phyloP scores from a whole-genome alignment of 768 basidiomycete species.

The Kwoniella dendrophila region DNA sequence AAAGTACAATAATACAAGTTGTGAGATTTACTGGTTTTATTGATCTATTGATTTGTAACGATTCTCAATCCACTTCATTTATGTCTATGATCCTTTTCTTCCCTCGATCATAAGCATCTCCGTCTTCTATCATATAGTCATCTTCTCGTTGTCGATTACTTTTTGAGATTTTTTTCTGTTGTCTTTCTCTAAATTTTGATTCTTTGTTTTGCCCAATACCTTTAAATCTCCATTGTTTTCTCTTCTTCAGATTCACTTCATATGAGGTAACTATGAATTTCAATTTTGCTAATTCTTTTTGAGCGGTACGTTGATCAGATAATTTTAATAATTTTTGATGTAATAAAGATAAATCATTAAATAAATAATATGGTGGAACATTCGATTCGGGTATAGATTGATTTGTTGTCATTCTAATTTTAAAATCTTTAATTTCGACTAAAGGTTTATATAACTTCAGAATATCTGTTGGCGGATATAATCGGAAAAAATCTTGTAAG shows the following conservation, averaged over 20 bases:
- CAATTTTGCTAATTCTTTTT: conserved; percentile 65
- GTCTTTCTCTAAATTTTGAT: background rate
- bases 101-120: too few relatives aligned
- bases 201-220: conserved; percentile 9
- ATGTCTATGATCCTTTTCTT: too few relatives aligned
- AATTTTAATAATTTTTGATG: conserved; percentile 71
- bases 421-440: conserved; percentile 57
- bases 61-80: too few relatives aligned
- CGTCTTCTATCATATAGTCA: too few relatives aligned
- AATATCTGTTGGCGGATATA: conserved; percentile 67
- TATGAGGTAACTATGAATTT: conserved; percentile 76
- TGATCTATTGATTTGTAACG: too few relatives aligned
- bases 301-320: conserved; percentile 46
- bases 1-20: too few relatives aligned
- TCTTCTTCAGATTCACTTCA: conserved; percentile 65
- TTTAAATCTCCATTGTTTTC: conserved; percentile 59
- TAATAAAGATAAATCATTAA: conserved; percentile 73
- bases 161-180: too few relatives aligned
- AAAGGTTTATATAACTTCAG: conserved; percentile 53
- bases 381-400: conserved; percentile 70
- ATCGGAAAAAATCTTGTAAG: conserved; percentile 65
- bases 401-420: conserved; percentile 66
- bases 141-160: too few relatives aligned
- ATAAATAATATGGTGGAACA: conserved; percentile 77
- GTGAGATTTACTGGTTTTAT: too few relatives aligned